A percentile compares a stretch with the other conserved stretches of the same genome.
phyloP scores from a whole-genome alignment of 177 flowering plant genomes.

The Vitis hybrid region DNA sequence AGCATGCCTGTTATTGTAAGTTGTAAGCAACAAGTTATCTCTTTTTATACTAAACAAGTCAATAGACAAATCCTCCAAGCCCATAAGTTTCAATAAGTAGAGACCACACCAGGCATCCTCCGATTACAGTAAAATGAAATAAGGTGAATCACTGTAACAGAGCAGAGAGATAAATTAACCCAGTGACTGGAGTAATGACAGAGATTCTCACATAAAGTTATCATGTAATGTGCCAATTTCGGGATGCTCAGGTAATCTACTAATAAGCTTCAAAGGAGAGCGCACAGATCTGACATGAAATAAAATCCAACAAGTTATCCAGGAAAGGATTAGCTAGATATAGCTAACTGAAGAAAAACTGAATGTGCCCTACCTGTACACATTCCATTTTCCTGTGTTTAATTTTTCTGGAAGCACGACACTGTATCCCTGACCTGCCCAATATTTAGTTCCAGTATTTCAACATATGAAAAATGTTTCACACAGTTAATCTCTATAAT shows the following conservation, averaged over 20 bases:
- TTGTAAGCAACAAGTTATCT: too few species aligned
- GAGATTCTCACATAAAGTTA: constrained; percentile 56
- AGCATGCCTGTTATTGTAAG: constrained; percentile 38
- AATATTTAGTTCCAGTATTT: neutral
- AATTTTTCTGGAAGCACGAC: constrained; percentile 50
- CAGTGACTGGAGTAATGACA: neutral
- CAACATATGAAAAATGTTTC: neutral
- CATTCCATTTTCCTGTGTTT: constrained; percentile 47
- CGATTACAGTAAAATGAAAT: too few species aligned
- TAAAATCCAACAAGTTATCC: neutral
- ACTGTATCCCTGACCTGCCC: constrained; percentile 37
- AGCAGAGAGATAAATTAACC: neutral
- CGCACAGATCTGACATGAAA: constrained; percentile 51
- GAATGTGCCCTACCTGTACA: constrained; percentile 34
- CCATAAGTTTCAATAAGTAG: too few species aligned
- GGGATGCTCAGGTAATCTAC: constrained; percentile 59
- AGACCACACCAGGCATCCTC: too few species aligned
- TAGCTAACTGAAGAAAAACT: neutral
- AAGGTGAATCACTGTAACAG: too few species aligned
- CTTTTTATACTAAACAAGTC: too few species aligned
- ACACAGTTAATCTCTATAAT: too few species aligned
- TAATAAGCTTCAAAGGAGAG: constrained; percentile 63
- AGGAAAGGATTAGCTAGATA: neutral
- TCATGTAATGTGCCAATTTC: constrained; percentile 75
- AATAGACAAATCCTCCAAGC: too few species aligned